phyloP scores from a whole-genome alignment of 2,329 filamentous ascomycete genomes.

The Exserohilum turcica region DNA sequence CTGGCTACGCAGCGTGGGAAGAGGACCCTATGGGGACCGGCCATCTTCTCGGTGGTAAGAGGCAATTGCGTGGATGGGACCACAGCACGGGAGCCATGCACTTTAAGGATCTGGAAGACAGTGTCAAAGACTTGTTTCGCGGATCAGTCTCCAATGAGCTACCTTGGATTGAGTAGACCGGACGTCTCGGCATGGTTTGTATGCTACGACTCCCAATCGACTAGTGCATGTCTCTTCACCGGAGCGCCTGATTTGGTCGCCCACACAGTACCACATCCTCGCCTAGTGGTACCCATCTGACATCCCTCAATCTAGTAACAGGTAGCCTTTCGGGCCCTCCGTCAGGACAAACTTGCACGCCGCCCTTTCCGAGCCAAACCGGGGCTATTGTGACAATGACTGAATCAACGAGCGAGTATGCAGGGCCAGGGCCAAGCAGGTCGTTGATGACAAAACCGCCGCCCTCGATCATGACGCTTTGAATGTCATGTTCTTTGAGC shows the following conservation, averaged over 20 bases:
- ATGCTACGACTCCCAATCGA: not conserved
- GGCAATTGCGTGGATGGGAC: conserved; percentile 50
- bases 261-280: conserved; percentile 85
- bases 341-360: conserved; percentile 77
- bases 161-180: conserved; percentile 30
- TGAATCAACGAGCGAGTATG: conserved; percentile 64
- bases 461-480: conserved; percentile 90
- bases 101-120: conserved; percentile 32
- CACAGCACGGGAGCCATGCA: conserved; percentile 21
- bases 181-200: not conserved
- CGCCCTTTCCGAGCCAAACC: conserved; percentile 83
- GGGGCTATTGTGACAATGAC: conserved; percentile 90
- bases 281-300: conserved; percentile 77
- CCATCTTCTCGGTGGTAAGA: conserved; percentile 46
- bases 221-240: not conserved
- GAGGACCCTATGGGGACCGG: conserved; percentile 49
- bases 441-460: conserved; percentile 83
- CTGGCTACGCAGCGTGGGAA: conserved; percentile 47
- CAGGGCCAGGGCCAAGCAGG: conserved; percentile 57
- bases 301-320: conserved; percentile 68
- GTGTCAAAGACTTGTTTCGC: conserved; percentile 33
- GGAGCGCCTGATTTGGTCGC: conserved; percentile 48
- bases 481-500: conserved; percentile 55
- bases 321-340: conserved; percentile 58
- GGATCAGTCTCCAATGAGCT: conserved; percentile 29